These are phyloP conservation scores for Chrysosporium queenslandicum DNA, from an alignment of 2,329 filamentous ascomycete species.

Conservation along the genomic window DNA sequence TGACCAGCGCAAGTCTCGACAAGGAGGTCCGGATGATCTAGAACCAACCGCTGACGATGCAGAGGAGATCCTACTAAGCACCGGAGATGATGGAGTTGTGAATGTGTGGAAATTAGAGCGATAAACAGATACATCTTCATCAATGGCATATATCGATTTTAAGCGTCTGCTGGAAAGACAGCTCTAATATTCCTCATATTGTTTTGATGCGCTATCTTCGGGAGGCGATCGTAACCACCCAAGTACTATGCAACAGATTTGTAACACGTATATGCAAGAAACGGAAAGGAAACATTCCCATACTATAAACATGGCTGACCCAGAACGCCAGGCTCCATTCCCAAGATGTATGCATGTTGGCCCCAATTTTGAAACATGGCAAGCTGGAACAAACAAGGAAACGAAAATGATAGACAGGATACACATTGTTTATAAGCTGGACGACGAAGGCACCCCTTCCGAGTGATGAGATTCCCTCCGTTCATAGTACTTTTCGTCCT, in stretches of 20 bases:
- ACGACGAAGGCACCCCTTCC: background rate
- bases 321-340: slow-evolving; percentile 2
- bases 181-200: background rate
- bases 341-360: slow-evolving; percentile 3
- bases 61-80: slow-evolving; percentile 82
- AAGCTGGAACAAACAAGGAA: background rate
- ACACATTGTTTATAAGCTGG: background rate
- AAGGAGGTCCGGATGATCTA: background rate
- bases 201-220: background rate
- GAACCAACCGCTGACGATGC: slow-evolving; percentile 31
- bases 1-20: slow-evolving; percentile 41
- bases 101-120: slow-evolving; percentile 61
- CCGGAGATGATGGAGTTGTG: slow-evolving; percentile 83
- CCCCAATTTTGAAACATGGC: background rate
- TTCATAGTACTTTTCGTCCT: background rate
- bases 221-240: background rate
- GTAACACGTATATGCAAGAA: no score
- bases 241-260: no score
- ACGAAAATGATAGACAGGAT: background rate
- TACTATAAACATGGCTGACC: background rate
- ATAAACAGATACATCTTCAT: no score
- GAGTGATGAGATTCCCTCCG: background rate
- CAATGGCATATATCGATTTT: no score
- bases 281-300: background rate
- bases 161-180: no score